Percentiles rank a stretch among this genome's conserved stretches.
Evolutionary conservation across 225 moss, liverwort and hornwort genomes (phyloP).

Genomic region (Pseudoscleropodium purum): DNA sequence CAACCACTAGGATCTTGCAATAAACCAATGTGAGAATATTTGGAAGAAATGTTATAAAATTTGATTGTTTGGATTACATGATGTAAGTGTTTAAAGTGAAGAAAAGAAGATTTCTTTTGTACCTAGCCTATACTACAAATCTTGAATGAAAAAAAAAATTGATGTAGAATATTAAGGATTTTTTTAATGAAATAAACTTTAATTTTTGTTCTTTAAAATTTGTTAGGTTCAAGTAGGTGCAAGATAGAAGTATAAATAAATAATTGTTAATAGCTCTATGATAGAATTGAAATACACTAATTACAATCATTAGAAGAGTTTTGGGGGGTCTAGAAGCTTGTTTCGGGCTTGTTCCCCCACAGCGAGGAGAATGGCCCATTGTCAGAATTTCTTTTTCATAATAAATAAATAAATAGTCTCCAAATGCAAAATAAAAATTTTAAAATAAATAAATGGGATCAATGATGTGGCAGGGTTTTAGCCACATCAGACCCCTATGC

Average conservation of each 20-base stretch:
- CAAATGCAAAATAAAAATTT: too few species aligned
- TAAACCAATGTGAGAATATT: background rate
- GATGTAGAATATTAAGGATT: background rate
- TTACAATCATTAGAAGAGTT: too few species aligned
- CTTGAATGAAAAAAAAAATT: background rate
- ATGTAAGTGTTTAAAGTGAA: background rate
- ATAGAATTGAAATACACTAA: background rate
- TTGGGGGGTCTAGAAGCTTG: too few species aligned
- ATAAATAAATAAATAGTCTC: too few species aligned
- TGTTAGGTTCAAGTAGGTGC: too few species aligned
- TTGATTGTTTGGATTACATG: accelerated
- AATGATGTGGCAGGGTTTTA: too few species aligned
- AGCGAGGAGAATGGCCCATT: too few species aligned
- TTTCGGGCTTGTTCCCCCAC: too few species aligned
- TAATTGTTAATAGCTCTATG: background rate
- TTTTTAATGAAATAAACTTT: background rate
- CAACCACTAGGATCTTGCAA: background rate
- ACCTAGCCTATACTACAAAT: background rate
- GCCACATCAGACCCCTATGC: too few species aligned
- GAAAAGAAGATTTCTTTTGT: accelerated
- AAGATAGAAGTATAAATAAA: too few species aligned
- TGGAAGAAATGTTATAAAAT: background rate
- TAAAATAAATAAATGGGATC: too few species aligned
- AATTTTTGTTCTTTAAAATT: background rate
- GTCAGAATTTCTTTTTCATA: too few species aligned